Evolutionary conservation across 2,329 filamentous ascomycete species (phyloP).

Genomic region (Colletotrichum chrysophilum): DNA sequence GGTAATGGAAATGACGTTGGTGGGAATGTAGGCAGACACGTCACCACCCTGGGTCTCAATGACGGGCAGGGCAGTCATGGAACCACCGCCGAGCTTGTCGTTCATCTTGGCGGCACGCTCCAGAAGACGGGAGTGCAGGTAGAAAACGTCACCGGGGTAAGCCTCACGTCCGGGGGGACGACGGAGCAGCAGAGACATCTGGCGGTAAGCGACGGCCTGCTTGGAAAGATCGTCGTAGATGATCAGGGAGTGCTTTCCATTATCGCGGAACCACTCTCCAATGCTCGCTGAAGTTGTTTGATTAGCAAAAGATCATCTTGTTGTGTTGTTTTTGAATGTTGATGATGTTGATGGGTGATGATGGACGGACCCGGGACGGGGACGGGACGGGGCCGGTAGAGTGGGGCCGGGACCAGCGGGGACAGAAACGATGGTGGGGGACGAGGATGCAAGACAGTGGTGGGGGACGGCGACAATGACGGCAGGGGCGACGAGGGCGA

Average conservation of each 20-base stretch:
- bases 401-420: not conserved
- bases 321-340: not conserved
- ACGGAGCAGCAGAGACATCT: slow-evolving; percentile 98
- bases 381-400: not conserved
- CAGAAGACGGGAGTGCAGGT: slow-evolving; percentile 98
- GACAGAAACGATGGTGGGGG: not conserved
- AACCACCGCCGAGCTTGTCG: slow-evolving; percentile 92
- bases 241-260: slow-evolving; percentile 86
- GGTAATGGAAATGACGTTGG: slow-evolving; percentile 99
- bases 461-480: not conserved
- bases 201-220: slow-evolving; percentile 97
- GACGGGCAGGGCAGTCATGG: slow-evolving; percentile 94
- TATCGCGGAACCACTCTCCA: slow-evolving; percentile 80
- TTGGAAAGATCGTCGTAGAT: slow-evolving; percentile 96
- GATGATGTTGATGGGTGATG: not conserved
- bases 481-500: not conserved
- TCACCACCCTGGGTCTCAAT: slow-evolving; percentile 99
- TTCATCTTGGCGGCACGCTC: slow-evolving; percentile 99
- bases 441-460: not conserved
- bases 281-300: not conserved
- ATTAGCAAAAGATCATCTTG: not conserved
- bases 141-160: slow-evolving; percentile 99
- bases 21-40: slow-evolving; percentile 99
- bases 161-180: slow-evolving; percentile 99
- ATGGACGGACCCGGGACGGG: not conserved